phyloP scores from a whole-genome alignment of 371 early-diverging fungal genomes.

The Dinochytrium kinnereticum region DNA sequence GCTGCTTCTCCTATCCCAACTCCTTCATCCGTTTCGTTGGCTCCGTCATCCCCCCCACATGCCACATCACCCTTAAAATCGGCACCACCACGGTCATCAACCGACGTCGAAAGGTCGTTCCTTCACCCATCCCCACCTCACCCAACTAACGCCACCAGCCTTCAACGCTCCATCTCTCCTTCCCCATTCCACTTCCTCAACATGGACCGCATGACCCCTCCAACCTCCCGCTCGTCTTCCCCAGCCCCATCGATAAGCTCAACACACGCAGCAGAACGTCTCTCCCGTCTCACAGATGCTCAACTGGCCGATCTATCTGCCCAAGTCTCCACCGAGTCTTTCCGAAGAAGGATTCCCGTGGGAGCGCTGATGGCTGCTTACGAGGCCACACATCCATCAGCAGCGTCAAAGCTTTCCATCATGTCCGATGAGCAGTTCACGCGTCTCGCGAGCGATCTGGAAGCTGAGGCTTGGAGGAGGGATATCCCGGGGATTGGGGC shows the following conservation, averaged over 20 bases:
- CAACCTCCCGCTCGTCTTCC: slow-evolving; percentile 22
- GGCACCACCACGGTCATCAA: too few species aligned
- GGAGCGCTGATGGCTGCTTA: not conserved
- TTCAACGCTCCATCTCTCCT: not conserved
- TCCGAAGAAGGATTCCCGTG: not conserved
- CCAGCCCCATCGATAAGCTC: slow-evolving; percentile 28
- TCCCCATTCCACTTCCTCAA: not conserved
- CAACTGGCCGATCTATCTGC: slow-evolving; percentile 30
- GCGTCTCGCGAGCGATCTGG: slow-evolving; percentile 28
- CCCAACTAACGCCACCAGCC: too few species aligned
- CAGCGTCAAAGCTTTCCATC: slow-evolving; percentile 22
- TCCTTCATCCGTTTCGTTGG: not conserved
- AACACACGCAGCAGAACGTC: slow-evolving; percentile 26
- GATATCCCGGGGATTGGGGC: slow-evolving; percentile 34
- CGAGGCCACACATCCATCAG: not conserved
- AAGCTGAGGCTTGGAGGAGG: slow-evolving; percentile 24
- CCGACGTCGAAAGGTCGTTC: not conserved
- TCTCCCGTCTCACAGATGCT: slow-evolving; percentile 25
- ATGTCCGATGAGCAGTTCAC: slow-evolving; percentile 31
- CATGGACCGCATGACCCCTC: not conserved
- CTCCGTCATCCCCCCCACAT: not conserved
- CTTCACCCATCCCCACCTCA: not conserved
- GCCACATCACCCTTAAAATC: not conserved
- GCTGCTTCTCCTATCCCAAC: not conserved
- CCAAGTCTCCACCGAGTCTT: slow-evolving; percentile 28